A percentile compares a stretch with the other conserved stretches of the same genome.
Evolutionary conservation across 805 yeast genomes (phyloP).

Genomic region (Blastobotrys peoriensis): DNA sequence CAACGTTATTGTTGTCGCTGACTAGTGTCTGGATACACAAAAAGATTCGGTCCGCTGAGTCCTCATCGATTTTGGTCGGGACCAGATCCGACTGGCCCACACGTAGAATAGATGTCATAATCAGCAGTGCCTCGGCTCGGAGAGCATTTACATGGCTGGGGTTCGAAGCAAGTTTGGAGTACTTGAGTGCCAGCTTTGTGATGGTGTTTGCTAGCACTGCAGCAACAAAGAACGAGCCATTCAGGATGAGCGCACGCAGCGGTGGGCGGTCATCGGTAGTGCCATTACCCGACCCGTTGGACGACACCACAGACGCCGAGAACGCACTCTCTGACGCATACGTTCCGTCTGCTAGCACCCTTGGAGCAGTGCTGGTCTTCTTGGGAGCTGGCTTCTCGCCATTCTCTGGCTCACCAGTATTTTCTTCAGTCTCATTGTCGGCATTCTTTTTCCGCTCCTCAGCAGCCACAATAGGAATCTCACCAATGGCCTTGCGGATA

Average conservation of each 20-base stretch:
- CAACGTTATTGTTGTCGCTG: slow-evolving; percentile 41
- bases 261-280: slow-evolving; percentile 46
- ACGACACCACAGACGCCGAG: slow-evolving; percentile 35
- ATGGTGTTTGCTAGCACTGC: slow-evolving; percentile 83
- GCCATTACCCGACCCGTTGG: slow-evolving; percentile 29
- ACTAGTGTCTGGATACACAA: slow-evolving; percentile 73
- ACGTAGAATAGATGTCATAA: slow-evolving; percentile 85
- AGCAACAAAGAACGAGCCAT: slow-evolving; percentile 87
- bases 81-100: slow-evolving; percentile 72
- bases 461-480: slow-evolving; percentile 78
- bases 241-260: slow-evolving; percentile 70
- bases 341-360: slow-evolving; percentile 96
- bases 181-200: slow-evolving; percentile 79
- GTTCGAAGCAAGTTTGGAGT: slow-evolving; percentile 50
- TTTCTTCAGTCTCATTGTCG: slow-evolving; percentile 32
- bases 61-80: slow-evolving; percentile 82
- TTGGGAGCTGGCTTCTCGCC: slow-evolving; percentile 28
- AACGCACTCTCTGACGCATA: slow-evolving; percentile 91
- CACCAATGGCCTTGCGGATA: slow-evolving; percentile 78
- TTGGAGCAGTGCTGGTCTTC: slow-evolving; percentile 51
- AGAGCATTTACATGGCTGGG: slow-evolving; percentile 63
- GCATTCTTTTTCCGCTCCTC: slow-evolving; percentile 45
- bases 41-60: slow-evolving; percentile 88
- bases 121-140: slow-evolving; percentile 90
- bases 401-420: slow-evolving; percentile 22